Percentiles rank a stretch among this genome's conserved stretches.
phyloP scores from a whole-genome alignment of 305 asterid genomes.

The Fraxinus dipetala region DNA sequence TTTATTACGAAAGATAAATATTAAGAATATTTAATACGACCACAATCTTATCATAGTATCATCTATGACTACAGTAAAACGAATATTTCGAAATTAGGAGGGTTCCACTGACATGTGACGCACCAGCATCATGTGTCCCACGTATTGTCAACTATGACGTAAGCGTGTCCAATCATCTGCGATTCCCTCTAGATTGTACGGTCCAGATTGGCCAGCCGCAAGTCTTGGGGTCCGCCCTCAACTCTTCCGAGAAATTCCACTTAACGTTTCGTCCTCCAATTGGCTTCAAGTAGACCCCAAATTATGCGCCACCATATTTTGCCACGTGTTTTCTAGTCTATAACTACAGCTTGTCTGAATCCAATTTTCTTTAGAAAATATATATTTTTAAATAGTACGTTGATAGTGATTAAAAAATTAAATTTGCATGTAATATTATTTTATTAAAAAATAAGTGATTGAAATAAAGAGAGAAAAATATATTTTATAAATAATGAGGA shows the following conservation, averaged over 20 bases:
- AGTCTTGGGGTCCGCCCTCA: not conserved
- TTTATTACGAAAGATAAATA: not conserved
- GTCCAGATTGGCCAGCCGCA: slow-evolving; percentile 27
- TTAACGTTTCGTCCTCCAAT: slow-evolving; percentile 31
- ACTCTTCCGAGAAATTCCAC: not conserved
- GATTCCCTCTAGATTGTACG: slow-evolving; percentile 30
- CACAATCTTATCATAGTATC: not conserved
- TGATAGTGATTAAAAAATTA: no score
- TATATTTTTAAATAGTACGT: no score
- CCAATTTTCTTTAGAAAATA: no score
- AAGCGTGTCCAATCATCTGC: slow-evolving; percentile 19
- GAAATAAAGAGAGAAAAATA: no score
- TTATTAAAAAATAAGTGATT: no score
- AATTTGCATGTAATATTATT: no score
- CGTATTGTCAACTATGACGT: slow-evolving; percentile 5
- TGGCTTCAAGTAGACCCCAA: slow-evolving; percentile 1
- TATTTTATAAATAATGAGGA: no score
- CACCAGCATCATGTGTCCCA: slow-evolving; percentile 13
- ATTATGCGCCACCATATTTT: not conserved
- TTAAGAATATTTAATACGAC: no score
- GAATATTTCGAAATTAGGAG: slow-evolving; percentile 13
- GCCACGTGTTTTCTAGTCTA: slow-evolving; percentile 18
- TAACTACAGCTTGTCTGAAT: no score
- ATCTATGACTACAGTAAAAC: not conserved
- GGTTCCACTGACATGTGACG: slow-evolving; percentile 23